Conservation (phyloP, 1,139 yeast species). For the Saccharomyces hybrid region DNA sequence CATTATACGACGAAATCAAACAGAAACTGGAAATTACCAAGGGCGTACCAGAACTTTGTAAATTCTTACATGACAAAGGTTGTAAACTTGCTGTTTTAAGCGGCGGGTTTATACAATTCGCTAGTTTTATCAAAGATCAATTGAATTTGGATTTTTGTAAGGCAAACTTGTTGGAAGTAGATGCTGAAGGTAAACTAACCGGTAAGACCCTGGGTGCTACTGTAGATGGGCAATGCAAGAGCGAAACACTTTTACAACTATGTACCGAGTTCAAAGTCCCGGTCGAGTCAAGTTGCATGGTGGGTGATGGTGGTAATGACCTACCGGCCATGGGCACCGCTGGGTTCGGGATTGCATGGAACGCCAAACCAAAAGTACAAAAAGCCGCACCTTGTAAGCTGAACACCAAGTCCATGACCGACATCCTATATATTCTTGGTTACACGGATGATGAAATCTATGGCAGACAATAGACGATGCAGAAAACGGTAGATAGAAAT, state of each 20-base stretch:
- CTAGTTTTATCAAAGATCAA: constrained; percentile 59
- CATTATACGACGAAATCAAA: constrained; percentile 75
- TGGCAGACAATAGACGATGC: constrained; percentile 7
- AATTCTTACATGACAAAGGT: constrained; percentile 53
- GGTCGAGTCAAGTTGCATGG: constrained; percentile 60
- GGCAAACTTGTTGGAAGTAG: constrained; percentile 67
- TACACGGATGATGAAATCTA: constrained; percentile 53
- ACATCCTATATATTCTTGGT: constrained; percentile 76
- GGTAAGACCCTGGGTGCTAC: constrained; percentile 66
- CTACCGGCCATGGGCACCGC: constrained; percentile 86
- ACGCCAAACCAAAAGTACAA: constrained; percentile 92
- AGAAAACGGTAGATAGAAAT: neutral
- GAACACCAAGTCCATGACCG: constrained; percentile 62
- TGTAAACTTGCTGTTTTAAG: constrained; percentile 79
- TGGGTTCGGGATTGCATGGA: constrained; percentile 95
- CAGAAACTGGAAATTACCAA: constrained; percentile 63
- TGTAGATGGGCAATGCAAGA: constrained; percentile 86
- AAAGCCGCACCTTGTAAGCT: constrained; percentile 70
- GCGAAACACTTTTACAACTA: constrained; percentile 59
- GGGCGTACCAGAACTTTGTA: constrained; percentile 71
- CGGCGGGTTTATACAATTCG: constrained; percentile 92
- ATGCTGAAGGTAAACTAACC: constrained; percentile 41
- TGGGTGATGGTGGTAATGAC: constrained; percentile 98
- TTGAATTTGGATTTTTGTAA: constrained; percentile 78
- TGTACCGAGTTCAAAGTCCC: constrained; percentile 58